Conservation (phyloP, 139 green algal genomes). For the Desmodesmus armatus region DNA sequence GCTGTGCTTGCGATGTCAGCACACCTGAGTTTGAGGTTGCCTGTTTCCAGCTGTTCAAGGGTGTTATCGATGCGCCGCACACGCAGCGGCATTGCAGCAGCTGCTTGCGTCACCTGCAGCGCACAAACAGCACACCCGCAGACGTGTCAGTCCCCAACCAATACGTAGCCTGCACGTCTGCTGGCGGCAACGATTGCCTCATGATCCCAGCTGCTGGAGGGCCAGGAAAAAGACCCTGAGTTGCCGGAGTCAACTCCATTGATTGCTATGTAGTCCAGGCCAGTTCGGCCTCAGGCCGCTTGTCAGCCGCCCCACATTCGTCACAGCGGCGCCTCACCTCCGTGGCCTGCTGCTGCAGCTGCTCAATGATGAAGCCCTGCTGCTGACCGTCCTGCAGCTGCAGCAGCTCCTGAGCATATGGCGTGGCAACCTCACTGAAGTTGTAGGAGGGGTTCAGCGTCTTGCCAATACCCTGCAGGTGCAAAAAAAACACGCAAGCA, state of each 20-base stretch:
- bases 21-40: slow-evolving; percentile 82
- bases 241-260: too few species aligned
- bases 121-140: neutral
- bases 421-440: slow-evolving; percentile 59
- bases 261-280: too few species aligned
- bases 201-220: too few species aligned
- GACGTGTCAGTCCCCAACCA: neutral
- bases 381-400: slow-evolving; percentile 52
- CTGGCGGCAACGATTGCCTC: too few species aligned
- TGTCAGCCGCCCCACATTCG: too few species aligned
- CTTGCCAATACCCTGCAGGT: slow-evolving; percentile 87
- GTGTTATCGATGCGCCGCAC: slow-evolving; percentile 74
- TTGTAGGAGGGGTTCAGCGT: slow-evolving; percentile 78
- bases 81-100: slow-evolving; percentile 77
- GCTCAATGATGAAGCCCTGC: slow-evolving; percentile 64
- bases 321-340: slow-evolving; percentile 63
- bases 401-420: slow-evolving; percentile 45
- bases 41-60: slow-evolving; percentile 68
- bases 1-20: too few species aligned
- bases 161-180: neutral
- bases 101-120: slow-evolving; percentile 49
- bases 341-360: slow-evolving; percentile 78
- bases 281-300: too few species aligned
- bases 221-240: too few species aligned
- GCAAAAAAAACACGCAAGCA: too few species aligned